Conservation (phyloP, 2,329 filamentous ascomycete genomes). For the Penicillium sp. region DNA sequence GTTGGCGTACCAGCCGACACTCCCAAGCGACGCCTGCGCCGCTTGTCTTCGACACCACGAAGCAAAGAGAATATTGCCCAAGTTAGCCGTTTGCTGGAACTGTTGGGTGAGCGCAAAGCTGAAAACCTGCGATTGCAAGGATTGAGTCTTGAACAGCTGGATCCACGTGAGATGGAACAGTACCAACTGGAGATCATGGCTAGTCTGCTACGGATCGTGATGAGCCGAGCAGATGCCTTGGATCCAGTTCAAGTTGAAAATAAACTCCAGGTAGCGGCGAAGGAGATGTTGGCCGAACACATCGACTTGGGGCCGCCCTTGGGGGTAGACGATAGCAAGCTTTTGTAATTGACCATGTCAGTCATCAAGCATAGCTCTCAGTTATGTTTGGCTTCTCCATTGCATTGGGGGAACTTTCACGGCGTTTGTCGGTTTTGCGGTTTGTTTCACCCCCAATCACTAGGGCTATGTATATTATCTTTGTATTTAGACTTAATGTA, state of each 20-base stretch:
- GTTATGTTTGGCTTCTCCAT: neutral
- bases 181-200: constrained; percentile 44
- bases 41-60: constrained; percentile 39
- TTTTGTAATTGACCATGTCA: constrained; percentile 14
- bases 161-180: constrained; percentile 35
- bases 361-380: neutral
- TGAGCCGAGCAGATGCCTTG: constrained; percentile 31
- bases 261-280: constrained; percentile 32
- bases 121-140: constrained; percentile 31
- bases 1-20: constrained; percentile 34
- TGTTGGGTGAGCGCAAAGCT: constrained; percentile 40
- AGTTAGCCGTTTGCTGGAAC: constrained; percentile 44
- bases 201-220: constrained; percentile 40
- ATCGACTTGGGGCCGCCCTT: constrained; percentile 32
- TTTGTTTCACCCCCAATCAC: neutral
- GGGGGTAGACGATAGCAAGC: constrained; percentile 24
- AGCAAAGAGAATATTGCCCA: constrained; percentile 45
- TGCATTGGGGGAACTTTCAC: neutral
- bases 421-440: neutral
- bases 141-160: constrained; percentile 33
- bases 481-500: neutral
- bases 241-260: constrained; percentile 30
- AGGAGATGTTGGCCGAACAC: constrained; percentile 35
- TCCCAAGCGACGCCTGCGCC: constrained; percentile 38
- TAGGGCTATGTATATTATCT: constrained; percentile 6